Conservation (phyloP, 352 stramenopile genomes). For the Ochromonadaceae sp. region DNA sequence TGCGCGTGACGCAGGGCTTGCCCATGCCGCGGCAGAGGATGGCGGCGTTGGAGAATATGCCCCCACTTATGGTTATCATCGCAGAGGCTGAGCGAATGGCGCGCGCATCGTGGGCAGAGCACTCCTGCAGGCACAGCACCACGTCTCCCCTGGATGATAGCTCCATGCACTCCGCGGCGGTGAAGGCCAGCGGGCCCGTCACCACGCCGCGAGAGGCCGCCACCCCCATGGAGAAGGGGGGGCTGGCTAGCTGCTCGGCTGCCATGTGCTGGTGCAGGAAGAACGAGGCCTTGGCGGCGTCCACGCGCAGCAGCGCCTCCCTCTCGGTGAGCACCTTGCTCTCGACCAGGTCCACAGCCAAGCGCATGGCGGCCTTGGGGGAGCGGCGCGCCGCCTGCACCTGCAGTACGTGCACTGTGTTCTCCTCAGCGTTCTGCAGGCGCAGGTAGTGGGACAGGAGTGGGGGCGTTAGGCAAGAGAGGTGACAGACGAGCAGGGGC, state of each 20-base stretch:
- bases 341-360: not conserved
- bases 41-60: not conserved
- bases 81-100: not conserved
- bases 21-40: slow-evolving; percentile 6
- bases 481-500: too few relatives aligned
- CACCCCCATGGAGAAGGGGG: not conserved
- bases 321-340: not conserved
- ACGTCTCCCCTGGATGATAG: not conserved
- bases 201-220: not conserved
- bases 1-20: slow-evolving; percentile 2
- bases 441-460: too few relatives aligned
- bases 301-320: slow-evolving; percentile 10
- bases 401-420: slow-evolving; percentile 9
- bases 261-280: slow-evolving; percentile 7
- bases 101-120: slow-evolving; percentile 4
- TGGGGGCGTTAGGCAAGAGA: too few relatives aligned
- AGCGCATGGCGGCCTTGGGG: not conserved
- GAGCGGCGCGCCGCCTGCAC: not conserved
- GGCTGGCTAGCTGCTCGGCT: not conserved
- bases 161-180: not conserved
- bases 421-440: too few relatives aligned
- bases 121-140: not conserved
- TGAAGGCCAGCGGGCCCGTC: not conserved
- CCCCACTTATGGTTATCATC: not conserved
- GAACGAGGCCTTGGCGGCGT: not conserved